Percentiles rank a stretch among this genome's conserved stretches.
Conservation (phyloP, 73 alveolate species). For the Uronychia binucleata region DNA sequence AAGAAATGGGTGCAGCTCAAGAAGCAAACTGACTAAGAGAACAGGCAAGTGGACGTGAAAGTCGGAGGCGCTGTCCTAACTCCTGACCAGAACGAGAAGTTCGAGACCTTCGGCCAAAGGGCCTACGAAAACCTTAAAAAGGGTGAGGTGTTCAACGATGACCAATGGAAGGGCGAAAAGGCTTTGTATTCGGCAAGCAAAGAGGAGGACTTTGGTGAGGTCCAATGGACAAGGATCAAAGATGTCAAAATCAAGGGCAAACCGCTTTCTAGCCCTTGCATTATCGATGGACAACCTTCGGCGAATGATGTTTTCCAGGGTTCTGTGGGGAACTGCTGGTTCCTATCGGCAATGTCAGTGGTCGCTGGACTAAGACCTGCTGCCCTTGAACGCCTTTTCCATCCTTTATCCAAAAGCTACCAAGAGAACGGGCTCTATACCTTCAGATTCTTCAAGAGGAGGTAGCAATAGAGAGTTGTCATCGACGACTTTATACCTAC, state of each 20-base stretch:
- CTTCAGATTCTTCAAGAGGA: slow-evolving; percentile 30
- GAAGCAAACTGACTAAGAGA: neutral
- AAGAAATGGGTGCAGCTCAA: neutral
- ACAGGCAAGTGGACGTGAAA: neutral
- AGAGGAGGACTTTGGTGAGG: neutral
- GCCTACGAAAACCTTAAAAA: neutral
- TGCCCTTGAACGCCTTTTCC: slow-evolving; percentile 7
- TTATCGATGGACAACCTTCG: slow-evolving; percentile 45
- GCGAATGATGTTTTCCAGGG: slow-evolving; percentile 83
- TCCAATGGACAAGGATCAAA: slow-evolving; percentile 8
- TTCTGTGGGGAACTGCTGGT: slow-evolving; percentile 82
- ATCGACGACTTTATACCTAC: slow-evolving; percentile 37
- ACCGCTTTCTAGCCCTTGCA: slow-evolving; percentile 11
- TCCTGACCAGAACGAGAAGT: neutral
- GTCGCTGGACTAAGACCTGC: slow-evolving; percentile 21
- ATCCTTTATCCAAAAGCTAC: slow-evolving; percentile 6
- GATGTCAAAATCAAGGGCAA: slow-evolving; percentile 11
- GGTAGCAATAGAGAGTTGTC: slow-evolving; percentile 7
- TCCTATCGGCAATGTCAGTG: slow-evolving; percentile 16
- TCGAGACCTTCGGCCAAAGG: neutral
- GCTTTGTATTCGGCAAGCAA: neutral
- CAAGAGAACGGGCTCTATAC: slow-evolving; percentile 24
- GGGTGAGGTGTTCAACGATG: neutral
- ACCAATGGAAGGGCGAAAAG: neutral
- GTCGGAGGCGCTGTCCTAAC: neutral